A percentile compares a stretch with the other conserved stretches of the same genome.
phyloP scores from a whole-genome alignment of 495 filamentous ascomycete genomes.

The Durotheca rogersii region DNA sequence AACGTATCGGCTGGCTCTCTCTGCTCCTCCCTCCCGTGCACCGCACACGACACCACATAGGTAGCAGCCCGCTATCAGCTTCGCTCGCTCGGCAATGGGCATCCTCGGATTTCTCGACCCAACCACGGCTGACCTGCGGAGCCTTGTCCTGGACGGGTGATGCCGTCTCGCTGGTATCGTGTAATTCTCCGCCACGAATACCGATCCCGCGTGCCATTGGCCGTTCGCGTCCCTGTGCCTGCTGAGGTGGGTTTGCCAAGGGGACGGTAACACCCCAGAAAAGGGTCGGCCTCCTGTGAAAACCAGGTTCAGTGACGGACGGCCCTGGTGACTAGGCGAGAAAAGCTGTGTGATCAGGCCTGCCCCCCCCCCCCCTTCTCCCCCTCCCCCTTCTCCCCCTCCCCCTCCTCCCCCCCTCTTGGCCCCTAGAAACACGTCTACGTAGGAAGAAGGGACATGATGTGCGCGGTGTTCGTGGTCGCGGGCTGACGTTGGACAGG shows the following conservation, averaged over 20 bases:
- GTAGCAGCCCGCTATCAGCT: conserved; percentile 1
- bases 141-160: conserved; percentile 15
- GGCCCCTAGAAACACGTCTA: too few species aligned
- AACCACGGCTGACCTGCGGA: conserved; percentile 21
- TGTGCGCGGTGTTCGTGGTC: conserved; percentile 1
- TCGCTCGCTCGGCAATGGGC: conserved; percentile 10
- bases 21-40: conserved; percentile 2
- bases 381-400: too few species aligned
- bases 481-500: conserved; percentile 27
- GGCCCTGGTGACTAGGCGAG: conserved; percentile 20
- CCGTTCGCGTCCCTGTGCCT: background rate
- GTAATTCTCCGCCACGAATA: conserved; percentile 31
- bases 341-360: conserved; percentile 8
- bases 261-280: conserved; percentile 8
- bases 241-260: conserved; percentile 27
- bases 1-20: background rate
- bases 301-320: conserved; percentile 3
- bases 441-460: too few species aligned
- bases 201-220: conserved; percentile 13
- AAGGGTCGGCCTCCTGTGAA: conserved; percentile 3
- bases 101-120: conserved; percentile 14
- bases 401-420: too few species aligned
- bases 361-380: too few species aligned
- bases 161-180: conserved; percentile 14
- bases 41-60: conserved; percentile 22